Percentiles rank a stretch among this genome's conserved stretches.
phyloP scores from a whole-genome alignment of 768 basidiomycete species.

The Lentinula edodes region DNA sequence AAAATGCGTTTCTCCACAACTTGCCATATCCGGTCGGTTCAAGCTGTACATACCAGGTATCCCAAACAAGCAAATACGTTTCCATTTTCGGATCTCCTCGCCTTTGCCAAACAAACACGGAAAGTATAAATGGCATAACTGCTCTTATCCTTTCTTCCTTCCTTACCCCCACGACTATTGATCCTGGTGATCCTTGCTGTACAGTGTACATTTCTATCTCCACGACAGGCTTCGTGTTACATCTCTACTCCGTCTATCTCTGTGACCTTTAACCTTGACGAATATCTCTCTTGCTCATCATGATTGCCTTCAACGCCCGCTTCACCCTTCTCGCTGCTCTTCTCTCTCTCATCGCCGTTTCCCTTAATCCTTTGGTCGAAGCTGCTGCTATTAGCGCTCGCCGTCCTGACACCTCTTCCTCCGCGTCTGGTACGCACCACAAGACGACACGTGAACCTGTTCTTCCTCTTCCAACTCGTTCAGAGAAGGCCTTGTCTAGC shows the following conservation, averaged over 20 bases:
- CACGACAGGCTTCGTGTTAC: constrained; percentile 8
- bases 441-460: not conserved
- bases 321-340: constrained; percentile 42
- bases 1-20: too few relatives aligned
- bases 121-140: not conserved
- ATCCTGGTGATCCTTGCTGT: constrained; percentile 11
- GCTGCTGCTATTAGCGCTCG: constrained; percentile 31
- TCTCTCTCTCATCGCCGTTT: constrained; percentile 38
- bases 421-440: not conserved
- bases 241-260: constrained; percentile 12
- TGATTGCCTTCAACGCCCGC: constrained; percentile 45
- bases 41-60: not conserved
- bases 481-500: not conserved
- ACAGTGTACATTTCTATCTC: constrained; percentile 7
- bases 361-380: constrained; percentile 25
- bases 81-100: not conserved
- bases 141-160: not conserved
- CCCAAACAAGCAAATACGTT: not conserved
- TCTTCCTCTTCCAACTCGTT: constrained; percentile 1
- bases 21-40: not conserved
- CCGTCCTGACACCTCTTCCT: constrained; percentile 5
- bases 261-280: not conserved
- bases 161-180: constrained; percentile 6
- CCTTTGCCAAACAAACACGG: not conserved
- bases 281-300: constrained; percentile 21